Conservation (phyloP, 768 basidiomycete genomes). For the Lactarius evosmus region DNA sequence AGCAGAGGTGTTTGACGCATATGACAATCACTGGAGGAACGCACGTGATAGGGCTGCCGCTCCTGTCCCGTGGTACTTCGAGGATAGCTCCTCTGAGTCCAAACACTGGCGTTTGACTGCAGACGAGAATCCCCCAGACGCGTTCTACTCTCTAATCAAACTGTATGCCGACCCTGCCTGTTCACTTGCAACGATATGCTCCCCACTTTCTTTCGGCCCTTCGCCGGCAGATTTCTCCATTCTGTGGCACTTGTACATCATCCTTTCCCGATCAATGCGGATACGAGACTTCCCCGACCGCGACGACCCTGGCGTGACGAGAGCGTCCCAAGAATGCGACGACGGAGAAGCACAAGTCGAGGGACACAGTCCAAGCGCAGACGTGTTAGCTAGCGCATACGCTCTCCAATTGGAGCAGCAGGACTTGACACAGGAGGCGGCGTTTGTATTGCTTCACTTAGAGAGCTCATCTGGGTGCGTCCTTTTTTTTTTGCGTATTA, state of each 20-base stretch:
- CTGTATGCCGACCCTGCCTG: slow-evolving; percentile 70
- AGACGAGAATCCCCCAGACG: slow-evolving; percentile 56
- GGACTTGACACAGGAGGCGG: slow-evolving; percentile 80
- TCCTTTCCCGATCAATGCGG: slow-evolving; percentile 79
- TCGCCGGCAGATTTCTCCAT: slow-evolving; percentile 79
- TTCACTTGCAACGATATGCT: slow-evolving; percentile 64
- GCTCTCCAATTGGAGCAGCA: slow-evolving; percentile 81
- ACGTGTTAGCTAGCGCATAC: slow-evolving; percentile 78
- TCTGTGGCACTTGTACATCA: slow-evolving; percentile 89
- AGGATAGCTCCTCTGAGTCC: slow-evolving; percentile 31
- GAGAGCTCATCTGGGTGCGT: slow-evolving; percentile 77
- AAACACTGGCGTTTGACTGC: slow-evolving; percentile 44
- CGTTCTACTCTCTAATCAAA: slow-evolving; percentile 76
- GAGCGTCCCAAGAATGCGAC: slow-evolving; percentile 39
- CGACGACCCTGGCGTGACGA: slow-evolving; percentile 42
- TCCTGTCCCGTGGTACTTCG: slow-evolving; percentile 59
- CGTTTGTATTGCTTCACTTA: slow-evolving; percentile 86
- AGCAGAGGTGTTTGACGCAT: slow-evolving; percentile 62
- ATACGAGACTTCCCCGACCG: slow-evolving; percentile 89
- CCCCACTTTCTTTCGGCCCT: slow-evolving; percentile 69
- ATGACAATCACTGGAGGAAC: slow-evolving; percentile 44
- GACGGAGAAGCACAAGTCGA: slow-evolving; percentile 50
- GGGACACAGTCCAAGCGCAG: slow-evolving; percentile 82
- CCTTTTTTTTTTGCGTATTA: slow-evolving; percentile 32
- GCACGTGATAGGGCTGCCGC: slow-evolving; percentile 43